Base-by-base conservation (phyloP, 2,329 filamentous ascomycete species). In the Talaromyces sp. region DNA sequence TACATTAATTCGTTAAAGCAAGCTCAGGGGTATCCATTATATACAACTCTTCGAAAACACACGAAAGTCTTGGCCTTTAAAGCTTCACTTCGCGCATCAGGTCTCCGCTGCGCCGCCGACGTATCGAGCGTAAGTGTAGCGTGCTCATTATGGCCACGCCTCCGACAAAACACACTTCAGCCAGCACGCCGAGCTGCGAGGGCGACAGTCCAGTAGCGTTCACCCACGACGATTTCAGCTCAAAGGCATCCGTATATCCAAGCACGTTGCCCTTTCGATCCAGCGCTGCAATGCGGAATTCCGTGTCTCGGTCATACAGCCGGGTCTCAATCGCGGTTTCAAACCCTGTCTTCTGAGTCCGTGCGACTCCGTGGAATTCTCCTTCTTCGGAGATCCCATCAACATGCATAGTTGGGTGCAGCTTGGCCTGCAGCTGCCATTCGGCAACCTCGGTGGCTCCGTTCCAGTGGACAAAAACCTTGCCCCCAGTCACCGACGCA, bases 391-490 rank as follows among this genome's bases (percentile, higher is more conserved):
- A 24, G 1, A 46, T 3, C 12, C 19, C 43, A 12, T 52, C 48
- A 8, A 8, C 26, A 51, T 27, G 12, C 3, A 54, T 41, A 61
- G 56, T 9, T 58, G 35, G 9, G 59, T 64, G 59, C 7, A 58
- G 59, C 1, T 58, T 56, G 19, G 61, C 59, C 41, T 69, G 64
- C 27, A 76, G 67, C 31, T 66, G 65, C 72, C 65, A 76, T 41
- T 19, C 62, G 57, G 50, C 64, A 38, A 71, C 73, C 63, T 79
- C 74, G 0, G 78, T 80, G 8, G 78, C 78, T 0, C 78, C 78
- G 52, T 80, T 80, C 79, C 78, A 80, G 63, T 75, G 77, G 1
- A 76, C 75, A 54, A 75, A 77, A 4, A 78, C 64, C 1, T 64
- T 62, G 4, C 67, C 63, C 9, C 65, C 62, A 59, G 71, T 54